Percentiles rank a stretch among this genome's conserved stretches.
These are phyloP conservation scores for Candida sanyaensis DNA, from an alignment of 1,139 yeast genomes.

Conservation along the genomic window DNA sequence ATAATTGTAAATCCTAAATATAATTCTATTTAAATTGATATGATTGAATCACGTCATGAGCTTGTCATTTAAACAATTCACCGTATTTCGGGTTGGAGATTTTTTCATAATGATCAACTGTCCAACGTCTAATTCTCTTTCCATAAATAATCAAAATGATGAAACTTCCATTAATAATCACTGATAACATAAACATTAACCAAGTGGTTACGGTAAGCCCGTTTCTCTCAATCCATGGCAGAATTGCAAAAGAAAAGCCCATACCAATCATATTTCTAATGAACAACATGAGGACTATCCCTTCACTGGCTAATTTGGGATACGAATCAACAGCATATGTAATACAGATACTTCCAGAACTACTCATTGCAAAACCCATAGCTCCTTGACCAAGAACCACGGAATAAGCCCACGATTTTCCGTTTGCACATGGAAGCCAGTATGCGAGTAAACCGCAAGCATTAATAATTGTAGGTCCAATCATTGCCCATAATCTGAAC, in stretches of 20 bases:
- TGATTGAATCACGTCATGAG: neutral
- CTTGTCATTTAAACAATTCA: slow-evolving; percentile 3
- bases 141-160: slow-evolving; percentile 41
- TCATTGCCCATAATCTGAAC: slow-evolving; percentile 39
- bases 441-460: slow-evolving; percentile 41
- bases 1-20: too few species aligned
- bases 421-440: slow-evolving; percentile 31
- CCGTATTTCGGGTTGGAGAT: slow-evolving; percentile 19
- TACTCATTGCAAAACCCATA: slow-evolving; percentile 58
- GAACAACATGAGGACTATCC: slow-evolving; percentile 50
- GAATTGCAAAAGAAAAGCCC: slow-evolving; percentile 47
- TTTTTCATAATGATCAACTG: slow-evolving; percentile 23
- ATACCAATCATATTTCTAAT: slow-evolving; percentile 48
- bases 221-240: slow-evolving; percentile 41
- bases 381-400: slow-evolving; percentile 53
- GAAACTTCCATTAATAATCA: slow-evolving; percentile 43
- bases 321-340: slow-evolving; percentile 60
- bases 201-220: slow-evolving; percentile 43
- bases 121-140: slow-evolving; percentile 35
- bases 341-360: slow-evolving; percentile 56
- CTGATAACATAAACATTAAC: slow-evolving; percentile 47
- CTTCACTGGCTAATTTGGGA: slow-evolving; percentile 55
- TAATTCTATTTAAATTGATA: too few species aligned
- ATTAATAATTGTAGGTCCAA: slow-evolving; percentile 36
- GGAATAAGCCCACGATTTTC: slow-evolving; percentile 50